phyloP scores from a whole-genome alignment of 257 asterid species.

The Eustoma russellianum region DNA sequence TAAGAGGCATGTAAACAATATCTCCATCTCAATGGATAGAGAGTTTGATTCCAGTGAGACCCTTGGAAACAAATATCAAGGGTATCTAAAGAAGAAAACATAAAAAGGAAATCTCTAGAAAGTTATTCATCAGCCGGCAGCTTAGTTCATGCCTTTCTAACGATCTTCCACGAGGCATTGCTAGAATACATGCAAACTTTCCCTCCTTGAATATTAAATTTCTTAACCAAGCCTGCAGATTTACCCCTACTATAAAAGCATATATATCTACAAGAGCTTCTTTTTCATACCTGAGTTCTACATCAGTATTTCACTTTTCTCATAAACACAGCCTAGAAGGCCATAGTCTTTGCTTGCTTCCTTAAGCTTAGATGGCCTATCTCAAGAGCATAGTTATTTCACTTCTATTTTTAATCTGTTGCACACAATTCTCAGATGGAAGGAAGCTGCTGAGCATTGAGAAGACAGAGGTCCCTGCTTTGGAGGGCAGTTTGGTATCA shows the following conservation, averaged over 20 bases:
- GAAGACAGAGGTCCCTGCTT: conserved; percentile 4
- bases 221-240: conserved; percentile 12
- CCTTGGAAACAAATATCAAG: too few relatives aligned
- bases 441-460: conserved; percentile 17
- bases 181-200: conserved; percentile 5
- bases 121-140: conserved; percentile 18
- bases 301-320: neutral
- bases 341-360: neutral
- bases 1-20: too few relatives aligned
- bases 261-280: neutral
- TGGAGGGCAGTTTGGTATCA: conserved; percentile 1
- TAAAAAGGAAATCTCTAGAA: neutral
- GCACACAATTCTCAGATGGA: conserved; percentile 16
- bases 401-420: conserved; percentile 13
- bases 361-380: conserved; percentile 12
- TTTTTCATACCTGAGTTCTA: neutral
- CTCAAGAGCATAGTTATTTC: neutral
- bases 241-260: conserved; percentile 6
- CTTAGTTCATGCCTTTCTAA: conserved; percentile 19
- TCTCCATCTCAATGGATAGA: too few relatives aligned
- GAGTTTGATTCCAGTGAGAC: too few relatives aligned
- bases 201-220: neutral
- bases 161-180: conserved; percentile 23
- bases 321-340: too few relatives aligned
- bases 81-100: too few relatives aligned